Evolutionary conservation across 331 rosid species (phyloP).

Genomic region (Malus hybrid): DNA sequence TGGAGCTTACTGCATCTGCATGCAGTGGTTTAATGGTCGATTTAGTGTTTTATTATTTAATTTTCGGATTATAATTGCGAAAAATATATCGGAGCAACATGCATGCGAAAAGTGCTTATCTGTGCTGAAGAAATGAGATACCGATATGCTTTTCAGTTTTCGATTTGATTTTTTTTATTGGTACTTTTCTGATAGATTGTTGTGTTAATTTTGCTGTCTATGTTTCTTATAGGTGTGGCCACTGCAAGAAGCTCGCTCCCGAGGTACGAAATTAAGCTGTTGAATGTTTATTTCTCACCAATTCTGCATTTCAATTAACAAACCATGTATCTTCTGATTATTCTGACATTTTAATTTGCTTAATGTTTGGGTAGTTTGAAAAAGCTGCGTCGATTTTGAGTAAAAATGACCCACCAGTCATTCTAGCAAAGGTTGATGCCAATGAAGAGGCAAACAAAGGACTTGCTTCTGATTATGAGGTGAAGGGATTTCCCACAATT

Average conservation of each 20-base stretch:
- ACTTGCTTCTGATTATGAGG: slow-evolving; percentile 46
- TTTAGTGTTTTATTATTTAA: neutral
- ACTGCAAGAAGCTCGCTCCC: slow-evolving; percentile 79
- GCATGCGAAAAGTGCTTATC: neutral
- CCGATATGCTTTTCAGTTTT: neutral
- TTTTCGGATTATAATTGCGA: neutral
- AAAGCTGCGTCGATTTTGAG: slow-evolving; percentile 84
- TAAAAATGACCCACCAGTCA: slow-evolving; percentile 56
- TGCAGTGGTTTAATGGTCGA: slow-evolving; percentile 1
- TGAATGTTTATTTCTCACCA: neutral
- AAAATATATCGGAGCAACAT: neutral
- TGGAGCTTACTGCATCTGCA: neutral
- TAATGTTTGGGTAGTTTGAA: slow-evolving; percentile 47
- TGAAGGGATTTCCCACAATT: slow-evolving; percentile 74
- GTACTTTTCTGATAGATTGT: neutral
- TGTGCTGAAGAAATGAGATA: neutral
- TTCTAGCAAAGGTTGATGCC: slow-evolving; percentile 81
- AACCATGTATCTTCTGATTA: neutral
- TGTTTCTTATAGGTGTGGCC: slow-evolving; percentile 64
- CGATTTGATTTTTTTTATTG: neutral
- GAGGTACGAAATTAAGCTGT: slow-evolving; percentile 48
- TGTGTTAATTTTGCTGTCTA: neutral
- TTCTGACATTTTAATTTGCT: neutral
- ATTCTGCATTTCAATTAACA: neutral
- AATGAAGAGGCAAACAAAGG: slow-evolving; percentile 57